phyloP scores from a whole-genome alignment of 2,329 filamentous ascomycete genomes.

The Fusarium buharicum region DNA sequence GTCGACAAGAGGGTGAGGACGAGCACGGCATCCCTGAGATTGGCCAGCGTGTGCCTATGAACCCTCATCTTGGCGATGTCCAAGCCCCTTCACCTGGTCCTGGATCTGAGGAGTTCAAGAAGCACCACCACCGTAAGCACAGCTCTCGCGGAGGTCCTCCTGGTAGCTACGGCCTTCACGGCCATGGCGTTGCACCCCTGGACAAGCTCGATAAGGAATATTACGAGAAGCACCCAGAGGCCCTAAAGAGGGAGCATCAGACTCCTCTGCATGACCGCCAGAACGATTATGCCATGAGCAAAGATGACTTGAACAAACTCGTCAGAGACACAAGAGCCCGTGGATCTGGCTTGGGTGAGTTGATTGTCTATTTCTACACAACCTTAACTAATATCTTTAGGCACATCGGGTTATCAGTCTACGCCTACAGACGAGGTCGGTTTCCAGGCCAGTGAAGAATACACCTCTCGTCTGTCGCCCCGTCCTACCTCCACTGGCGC shows the following conservation, averaged over 20 bases:
- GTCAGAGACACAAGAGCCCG: slow-evolving; percentile 76
- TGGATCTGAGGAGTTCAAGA: slow-evolving; percentile 55
- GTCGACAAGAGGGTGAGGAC: slow-evolving; percentile 67
- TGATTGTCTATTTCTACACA: slow-evolving; percentile 1
- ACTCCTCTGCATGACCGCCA: slow-evolving; percentile 65
- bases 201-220: slow-evolving; percentile 92
- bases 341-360: slow-evolving; percentile 63
- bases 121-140: slow-evolving; percentile 74
- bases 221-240: slow-evolving; percentile 91
- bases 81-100: slow-evolving; percentile 90
- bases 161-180: slow-evolving; percentile 92
- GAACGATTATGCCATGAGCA: slow-evolving; percentile 85
- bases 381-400: slow-evolving; percentile 57
- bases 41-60: slow-evolving; percentile 92
- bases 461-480: slow-evolving; percentile 78
- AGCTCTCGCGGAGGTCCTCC: slow-evolving; percentile 79
- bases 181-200: slow-evolving; percentile 78
- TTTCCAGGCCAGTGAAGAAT: slow-evolving; percentile 87
- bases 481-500: slow-evolving; percentile 56
- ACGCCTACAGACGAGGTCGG: slow-evolving; percentile 93
- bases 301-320: slow-evolving; percentile 89
- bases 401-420: slow-evolving; percentile 70
- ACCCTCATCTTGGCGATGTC: slow-evolving; percentile 90
- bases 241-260: slow-evolving; percentile 77
- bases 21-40: slow-evolving; percentile 93